Evolutionary conservation across 805 yeast species (phyloP).

Genomic region (Kazachstania bromeliacearum): DNA sequence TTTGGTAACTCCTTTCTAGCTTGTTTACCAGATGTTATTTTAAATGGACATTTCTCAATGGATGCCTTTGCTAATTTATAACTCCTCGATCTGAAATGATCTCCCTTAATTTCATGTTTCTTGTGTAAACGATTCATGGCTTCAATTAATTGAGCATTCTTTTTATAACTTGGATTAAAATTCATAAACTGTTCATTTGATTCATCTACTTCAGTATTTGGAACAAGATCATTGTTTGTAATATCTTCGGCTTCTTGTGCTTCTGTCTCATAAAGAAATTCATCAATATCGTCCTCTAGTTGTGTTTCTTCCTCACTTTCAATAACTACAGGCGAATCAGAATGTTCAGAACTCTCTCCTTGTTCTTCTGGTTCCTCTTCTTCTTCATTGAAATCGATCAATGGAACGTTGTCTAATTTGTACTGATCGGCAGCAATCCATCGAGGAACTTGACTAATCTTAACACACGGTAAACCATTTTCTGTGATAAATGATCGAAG

Average conservation of each 20-base stretch:
- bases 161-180: conserved; percentile 1
- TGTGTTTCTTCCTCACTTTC: no score
- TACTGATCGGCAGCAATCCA: conserved; percentile 12
- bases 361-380: neutral
- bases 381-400: neutral
- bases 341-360: neutral
- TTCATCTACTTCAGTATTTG: neutral
- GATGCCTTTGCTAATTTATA: conserved; percentile 22
- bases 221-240: neutral
- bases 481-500: conserved; percentile 2
- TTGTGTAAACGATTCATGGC: conserved; percentile 14
- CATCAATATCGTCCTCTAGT: neutral
- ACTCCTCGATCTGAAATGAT: conserved; percentile 21
- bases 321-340: no score
- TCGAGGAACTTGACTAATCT: conserved; percentile 10
- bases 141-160: conserved; percentile 13
- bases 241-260: neutral
- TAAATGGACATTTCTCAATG: conserved; percentile 13
- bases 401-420: neutral
- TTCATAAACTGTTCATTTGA: neutral
- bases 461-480: conserved; percentile 9
- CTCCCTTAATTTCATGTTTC: conserved; percentile 22
- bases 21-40: conserved; percentile 20
- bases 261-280: neutral
- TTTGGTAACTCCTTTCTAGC: conserved; percentile 18